A percentile compares a stretch with the other conserved stretches of the same genome.
phyloP scores from a whole-genome alignment of 345 rosid genomes.

The Brassica napus region Da-Ae NC_063435.1:29158001-29158500 shows the following conservation, averaged over 20 bases:
- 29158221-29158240: neutral
- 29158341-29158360: neutral
- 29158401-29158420: constrained; percentile 59
- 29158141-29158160: neutral
- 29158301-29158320: neutral
- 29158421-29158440: constrained; percentile 68
- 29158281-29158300: neutral
- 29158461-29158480: constrained; percentile 61
- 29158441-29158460: constrained; percentile 62
- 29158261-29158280: neutral
- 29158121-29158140: neutral
- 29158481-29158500: constrained; percentile 53
- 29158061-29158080: neutral
- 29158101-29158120: neutral
- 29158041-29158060: neutral
- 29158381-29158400: constrained; percentile 49
- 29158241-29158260: neutral
- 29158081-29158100: neutral
- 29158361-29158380: constrained; percentile 26
- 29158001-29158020: neutral
- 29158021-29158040: neutral
- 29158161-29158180: neutral
- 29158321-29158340: neutral
- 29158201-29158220: neutral
- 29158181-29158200: neutral